Percentiles rank a stretch among this genome's conserved stretches.
Conservation (phyloP, 306 rosid genomes). For the Ochetophila trinervis region DNA sequence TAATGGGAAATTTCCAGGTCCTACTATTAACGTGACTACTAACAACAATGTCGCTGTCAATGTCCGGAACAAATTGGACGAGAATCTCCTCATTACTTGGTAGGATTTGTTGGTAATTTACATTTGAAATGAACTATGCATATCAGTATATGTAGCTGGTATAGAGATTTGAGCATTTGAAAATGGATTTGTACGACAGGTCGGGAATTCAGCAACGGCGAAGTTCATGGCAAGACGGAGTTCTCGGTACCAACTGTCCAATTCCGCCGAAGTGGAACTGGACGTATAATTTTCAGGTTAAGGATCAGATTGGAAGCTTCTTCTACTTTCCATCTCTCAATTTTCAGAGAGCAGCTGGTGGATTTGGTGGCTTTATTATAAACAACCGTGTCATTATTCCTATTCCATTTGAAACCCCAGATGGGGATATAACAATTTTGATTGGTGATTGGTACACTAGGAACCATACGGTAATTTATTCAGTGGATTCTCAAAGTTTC, state of each 20-base stretch:
- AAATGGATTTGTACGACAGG: conserved; percentile 43
- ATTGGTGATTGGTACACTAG: conserved; percentile 92
- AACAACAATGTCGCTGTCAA: conserved; percentile 81
- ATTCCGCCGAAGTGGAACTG: conserved; percentile 99
- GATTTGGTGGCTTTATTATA: conserved; percentile 75
- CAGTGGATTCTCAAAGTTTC: conserved; percentile 6
- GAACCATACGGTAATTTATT: conserved; percentile 79
- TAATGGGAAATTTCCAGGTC: conserved; percentile 82
- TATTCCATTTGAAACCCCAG: conserved; percentile 76
- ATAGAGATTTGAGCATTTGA: conserved; percentile 19
- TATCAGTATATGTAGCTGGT: neutral
- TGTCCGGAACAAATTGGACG: conserved; percentile 87
- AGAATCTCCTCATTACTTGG: conserved; percentile 84
- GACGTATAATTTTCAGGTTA: conserved; percentile 92
- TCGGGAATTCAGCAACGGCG: conserved; percentile 88
- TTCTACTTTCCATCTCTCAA: conserved; percentile 89
- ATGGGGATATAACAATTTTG: conserved; percentile 62
- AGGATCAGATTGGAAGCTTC: conserved; percentile 95
- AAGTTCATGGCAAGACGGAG: conserved; percentile 94
- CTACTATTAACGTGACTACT: conserved; percentile 76
- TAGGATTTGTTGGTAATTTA: conserved; percentile 27
- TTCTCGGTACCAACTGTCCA: conserved; percentile 90
- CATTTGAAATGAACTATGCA: conserved; percentile 1
- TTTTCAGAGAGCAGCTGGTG: conserved; percentile 95
- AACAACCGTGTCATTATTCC: conserved; percentile 65